Percentiles rank a stretch among this genome's conserved stretches.
Conservation (phyloP, 441 rosid species). For the Adansonia gregorii region DNA sequence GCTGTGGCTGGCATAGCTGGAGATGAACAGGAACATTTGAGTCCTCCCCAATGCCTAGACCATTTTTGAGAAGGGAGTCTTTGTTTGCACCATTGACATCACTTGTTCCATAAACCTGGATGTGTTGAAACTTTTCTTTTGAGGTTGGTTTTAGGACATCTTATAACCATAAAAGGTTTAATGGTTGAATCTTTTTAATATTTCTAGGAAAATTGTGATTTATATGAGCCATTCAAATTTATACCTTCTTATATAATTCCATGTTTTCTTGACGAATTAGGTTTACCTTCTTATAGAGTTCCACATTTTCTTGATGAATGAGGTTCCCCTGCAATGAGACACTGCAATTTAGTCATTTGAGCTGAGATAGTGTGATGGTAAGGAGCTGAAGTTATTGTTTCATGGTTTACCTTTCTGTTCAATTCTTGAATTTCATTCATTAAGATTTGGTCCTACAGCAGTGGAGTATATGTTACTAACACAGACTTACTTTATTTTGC, state of each 20-base stretch:
- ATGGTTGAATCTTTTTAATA: constrained; percentile 27
- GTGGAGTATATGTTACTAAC: constrained; percentile 20
- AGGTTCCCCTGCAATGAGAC: constrained; percentile 65
- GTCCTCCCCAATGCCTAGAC: constrained; percentile 54
- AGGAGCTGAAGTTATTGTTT: neutral
- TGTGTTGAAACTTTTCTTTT: constrained; percentile 28
- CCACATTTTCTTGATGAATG: constrained; percentile 84
- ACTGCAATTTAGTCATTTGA: constrained; percentile 34
- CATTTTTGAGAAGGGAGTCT: constrained; percentile 48
- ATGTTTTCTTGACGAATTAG: constrained; percentile 63
- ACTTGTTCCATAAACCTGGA: constrained; percentile 75
- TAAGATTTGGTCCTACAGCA: constrained; percentile 58
- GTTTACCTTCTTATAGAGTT: constrained; percentile 85
- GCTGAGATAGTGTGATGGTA: constrained; percentile 9
- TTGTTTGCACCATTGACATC: constrained; percentile 53
- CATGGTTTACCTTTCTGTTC: constrained; percentile 52
- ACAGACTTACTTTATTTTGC: constrained; percentile 25
- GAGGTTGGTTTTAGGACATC: constrained; percentile 33
- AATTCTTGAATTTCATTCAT: constrained; percentile 70
- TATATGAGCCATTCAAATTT: constrained; percentile 24
- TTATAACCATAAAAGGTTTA: constrained; percentile 23
- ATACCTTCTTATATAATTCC: constrained; percentile 59
- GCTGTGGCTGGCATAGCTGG: constrained; percentile 90
- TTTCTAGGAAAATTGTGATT: constrained; percentile 16
- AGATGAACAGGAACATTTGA: constrained; percentile 67